Evolutionary conservation across 768 basidiomycete genomes (phyloP), one percentile per base, ranked within the genome.

Genomic region (Paxillus involutus): DNA sequence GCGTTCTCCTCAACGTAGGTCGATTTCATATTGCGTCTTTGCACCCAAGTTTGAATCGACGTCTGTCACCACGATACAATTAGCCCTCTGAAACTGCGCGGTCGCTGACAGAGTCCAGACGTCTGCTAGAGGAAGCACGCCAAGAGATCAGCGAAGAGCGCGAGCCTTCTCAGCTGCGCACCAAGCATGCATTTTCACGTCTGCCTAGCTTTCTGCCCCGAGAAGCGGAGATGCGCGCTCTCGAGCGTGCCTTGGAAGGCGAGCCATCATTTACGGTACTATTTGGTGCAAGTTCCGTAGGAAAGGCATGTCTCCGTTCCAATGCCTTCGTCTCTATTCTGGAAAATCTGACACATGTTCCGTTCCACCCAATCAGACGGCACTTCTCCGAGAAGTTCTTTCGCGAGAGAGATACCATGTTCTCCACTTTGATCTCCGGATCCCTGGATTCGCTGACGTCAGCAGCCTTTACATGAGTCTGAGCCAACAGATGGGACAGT

Each of bases 371-470:
- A 35, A 51, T 43, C 61, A 91, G 85, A 94, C 91, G 6, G 84
- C 87, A 0, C 79, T 94, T 8, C 75, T 93, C 12, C 80, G 90
- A 43, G 88, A 93, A 70, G 82, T 92, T 26, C 81, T 94, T 24
- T 84, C 83, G 11, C 74, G 76, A 17, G 78, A 84, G 10, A 74
- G 74, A 47, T 93, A 87, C 63, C 88, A 91, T 71, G 88, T 92
- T 50, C 78, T 92, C 45, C 87, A 91, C 63, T 89, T 93, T 59
- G 90, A 93, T 68, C 76, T 94, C 41, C 83, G 90, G 5, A 90
- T 92, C 46, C 82, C 91, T 3, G 90, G 89, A 0, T 93, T 93
- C 62, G 89, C 89, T 3, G 91, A 92, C 63, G 75, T 93, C 11
- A 72, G 81, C 1, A 91, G 90, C 61, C 74, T 93, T 33, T 92